Evolutionary conservation across 2,329 filamentous ascomycete species (phyloP), one percentile per base, ranked within the genome.

Genomic region (Exophiala sp.): DNA sequence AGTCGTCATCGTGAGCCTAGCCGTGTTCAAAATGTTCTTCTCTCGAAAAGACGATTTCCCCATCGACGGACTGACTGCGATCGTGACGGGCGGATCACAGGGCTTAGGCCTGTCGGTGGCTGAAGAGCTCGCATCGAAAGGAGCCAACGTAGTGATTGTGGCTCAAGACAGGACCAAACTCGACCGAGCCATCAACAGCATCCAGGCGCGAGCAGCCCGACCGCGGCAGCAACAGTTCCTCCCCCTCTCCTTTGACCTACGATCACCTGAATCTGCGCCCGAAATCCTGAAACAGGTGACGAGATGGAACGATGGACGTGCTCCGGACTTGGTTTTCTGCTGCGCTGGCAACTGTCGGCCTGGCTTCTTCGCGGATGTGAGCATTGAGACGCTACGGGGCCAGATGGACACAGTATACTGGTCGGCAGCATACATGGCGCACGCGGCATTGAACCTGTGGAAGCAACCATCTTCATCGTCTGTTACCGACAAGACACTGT

Each of bases 351-450:
- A 79, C 57, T 79, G 86, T 4, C 76, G 74, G 13, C 90, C 90
- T 0, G 77, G 80, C 29, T 83, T 95, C 54, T 95, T 91, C 71
- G 68, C 86, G 58, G 86, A 95, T 54, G 81, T 81, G 32, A 76
- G 85, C 7, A 72, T 87, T 45, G 71, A 81, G 6, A 78, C 77
- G 9, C 72, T 89, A 58, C 79, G 84, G 35, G 73, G 76, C 57
- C 88, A 95, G 66, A 95, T 95, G 88, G 88, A 95, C 64, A 79
- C 91, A 60, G 91, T 96, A 70, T 97, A 88, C 72, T 95, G 84
- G 77, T 86, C 88, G 42, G 82, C 83, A 23, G 84, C 85, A 34
- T 93, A 95, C 66, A 86, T 95, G 70, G 85, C 88, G 30, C 88
- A 94, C 65, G 82, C 87, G 16, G 81, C 85, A 14, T 71, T 96